A percentile compares a stretch with the other conserved stretches of the same genome.
Evolutionary conservation across 2,329 filamentous ascomycete species (phyloP).

Genomic region (Talaromyces sp.): DNA sequence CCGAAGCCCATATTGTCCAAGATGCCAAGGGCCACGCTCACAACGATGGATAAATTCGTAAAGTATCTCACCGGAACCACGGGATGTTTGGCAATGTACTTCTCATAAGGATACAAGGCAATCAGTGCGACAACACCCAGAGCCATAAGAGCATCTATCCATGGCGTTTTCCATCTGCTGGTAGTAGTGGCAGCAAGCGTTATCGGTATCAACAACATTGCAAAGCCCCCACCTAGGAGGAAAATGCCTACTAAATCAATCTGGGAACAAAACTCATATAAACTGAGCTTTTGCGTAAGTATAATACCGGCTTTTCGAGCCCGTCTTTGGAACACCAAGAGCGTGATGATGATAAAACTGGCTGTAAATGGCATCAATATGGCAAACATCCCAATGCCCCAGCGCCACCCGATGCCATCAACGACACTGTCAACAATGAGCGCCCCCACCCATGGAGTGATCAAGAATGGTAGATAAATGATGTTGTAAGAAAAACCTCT

Average conservation of each 20-base stretch:
- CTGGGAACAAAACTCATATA: background rate
- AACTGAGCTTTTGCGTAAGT: background rate
- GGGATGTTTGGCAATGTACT: conserved; percentile 38
- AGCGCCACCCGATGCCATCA: conserved; percentile 45
- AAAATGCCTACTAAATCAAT: background rate
- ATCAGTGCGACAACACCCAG: background rate
- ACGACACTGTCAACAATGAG: conserved; percentile 44
- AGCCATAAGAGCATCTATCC: background rate
- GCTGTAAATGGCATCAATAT: conserved; percentile 44
- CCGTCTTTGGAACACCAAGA: conserved; percentile 31
- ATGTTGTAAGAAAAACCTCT: conserved; percentile 42
- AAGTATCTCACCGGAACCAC: conserved; percentile 50
- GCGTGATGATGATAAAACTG: conserved; percentile 37
- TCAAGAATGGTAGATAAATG: conserved; percentile 42
- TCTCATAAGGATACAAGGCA: background rate
- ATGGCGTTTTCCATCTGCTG: background rate
- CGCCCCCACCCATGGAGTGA: conserved; percentile 44
- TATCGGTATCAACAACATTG: background rate
- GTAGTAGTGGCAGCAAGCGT: background rate
- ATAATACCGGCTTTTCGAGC: background rate
- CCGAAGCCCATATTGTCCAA: conserved; percentile 48
- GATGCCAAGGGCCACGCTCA: conserved; percentile 42
- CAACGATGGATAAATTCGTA: conserved; percentile 43
- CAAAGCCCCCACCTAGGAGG: background rate
- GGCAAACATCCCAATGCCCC: conserved; percentile 48